Evolutionary conservation across 192 early-diverging fungal species (phyloP).

Genomic region (Umbelopsis vinacea): DNA sequence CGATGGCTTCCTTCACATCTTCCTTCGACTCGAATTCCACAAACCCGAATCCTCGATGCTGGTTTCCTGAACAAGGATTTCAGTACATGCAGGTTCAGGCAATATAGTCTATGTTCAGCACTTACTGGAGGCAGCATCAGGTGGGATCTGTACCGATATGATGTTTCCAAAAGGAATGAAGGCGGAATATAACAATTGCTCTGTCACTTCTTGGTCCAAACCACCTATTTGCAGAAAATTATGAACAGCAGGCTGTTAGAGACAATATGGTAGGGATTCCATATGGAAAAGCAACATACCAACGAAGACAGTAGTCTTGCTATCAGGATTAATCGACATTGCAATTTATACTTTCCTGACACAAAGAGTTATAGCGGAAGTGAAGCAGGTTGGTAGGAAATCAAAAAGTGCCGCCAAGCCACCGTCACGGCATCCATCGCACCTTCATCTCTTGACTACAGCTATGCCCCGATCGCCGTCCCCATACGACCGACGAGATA

Average conservation of each 20-base stretch:
- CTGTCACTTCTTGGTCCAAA: slow-evolving; percentile 78
- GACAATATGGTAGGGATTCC: neutral
- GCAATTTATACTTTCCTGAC: neutral
- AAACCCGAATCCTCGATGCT: slow-evolving; percentile 95
- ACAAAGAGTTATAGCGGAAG: neutral
- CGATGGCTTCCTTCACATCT: slow-evolving; percentile 88
- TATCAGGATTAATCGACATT: slow-evolving; percentile 33
- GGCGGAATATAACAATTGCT: slow-evolving; percentile 79
- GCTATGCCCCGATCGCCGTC: slow-evolving; percentile 1
- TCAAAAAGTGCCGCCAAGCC: neutral
- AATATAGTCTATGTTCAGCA: neutral
- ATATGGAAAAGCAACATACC: slow-evolving; percentile 27
- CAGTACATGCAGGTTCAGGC: neutral
- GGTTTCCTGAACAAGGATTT: slow-evolving; percentile 43
- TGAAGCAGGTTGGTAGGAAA: neutral
- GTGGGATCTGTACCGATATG: slow-evolving; percentile 82
- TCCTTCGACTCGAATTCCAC: slow-evolving; percentile 86
- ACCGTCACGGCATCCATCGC: neutral
- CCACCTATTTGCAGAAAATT: slow-evolving; percentile 60
- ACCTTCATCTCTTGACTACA: neutral
- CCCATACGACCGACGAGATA: slow-evolving; percentile 7
- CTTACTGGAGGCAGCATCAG: slow-evolving; percentile 78
- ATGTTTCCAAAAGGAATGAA: slow-evolving; percentile 99
- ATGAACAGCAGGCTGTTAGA: neutral
- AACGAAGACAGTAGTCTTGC: slow-evolving; percentile 53